phyloP scores from a whole-genome alignment of 805 yeast genomes.

The Starmerella geochares region DNA sequence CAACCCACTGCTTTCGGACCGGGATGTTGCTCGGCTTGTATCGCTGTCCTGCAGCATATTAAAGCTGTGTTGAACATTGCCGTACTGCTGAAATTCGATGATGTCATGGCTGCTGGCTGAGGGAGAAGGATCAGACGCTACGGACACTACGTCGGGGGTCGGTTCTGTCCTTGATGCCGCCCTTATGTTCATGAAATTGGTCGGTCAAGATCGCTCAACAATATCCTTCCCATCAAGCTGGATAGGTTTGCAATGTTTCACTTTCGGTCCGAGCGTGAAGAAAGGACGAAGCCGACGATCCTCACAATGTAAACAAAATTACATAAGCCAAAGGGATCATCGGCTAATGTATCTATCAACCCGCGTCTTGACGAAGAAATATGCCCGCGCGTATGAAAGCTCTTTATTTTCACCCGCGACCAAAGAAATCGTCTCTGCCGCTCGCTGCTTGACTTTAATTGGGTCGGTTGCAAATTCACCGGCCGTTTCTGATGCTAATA shows the following conservation, averaged over 20 bases:
- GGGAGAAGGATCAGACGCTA: background rate
- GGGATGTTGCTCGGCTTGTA: background rate
- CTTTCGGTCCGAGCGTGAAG: background rate
- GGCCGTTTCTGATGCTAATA: no score
- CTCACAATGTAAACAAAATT: background rate
- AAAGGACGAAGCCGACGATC: background rate
- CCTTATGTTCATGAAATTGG: background rate
- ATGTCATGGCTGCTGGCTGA: background rate
- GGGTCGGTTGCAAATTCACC: no score
- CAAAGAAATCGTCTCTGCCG: no score
- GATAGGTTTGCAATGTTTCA: background rate
- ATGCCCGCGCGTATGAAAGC: no score
- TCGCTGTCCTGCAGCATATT: conserved; percentile 6
- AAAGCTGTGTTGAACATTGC: background rate
- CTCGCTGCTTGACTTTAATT: no score
- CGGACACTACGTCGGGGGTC: background rate
- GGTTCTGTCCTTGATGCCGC: background rate
- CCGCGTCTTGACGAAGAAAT: no score
- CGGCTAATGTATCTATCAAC: background rate
- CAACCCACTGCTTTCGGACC: background rate
- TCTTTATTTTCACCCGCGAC: no score
- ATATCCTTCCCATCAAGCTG: background rate
- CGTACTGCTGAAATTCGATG: conserved; percentile 1
- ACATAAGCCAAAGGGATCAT: background rate
- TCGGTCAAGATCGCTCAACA: background rate